These are phyloP conservation scores for Blastobotrys serpentis DNA, from an alignment of 1,139 yeast species.

Conservation along the genomic window DNA sequence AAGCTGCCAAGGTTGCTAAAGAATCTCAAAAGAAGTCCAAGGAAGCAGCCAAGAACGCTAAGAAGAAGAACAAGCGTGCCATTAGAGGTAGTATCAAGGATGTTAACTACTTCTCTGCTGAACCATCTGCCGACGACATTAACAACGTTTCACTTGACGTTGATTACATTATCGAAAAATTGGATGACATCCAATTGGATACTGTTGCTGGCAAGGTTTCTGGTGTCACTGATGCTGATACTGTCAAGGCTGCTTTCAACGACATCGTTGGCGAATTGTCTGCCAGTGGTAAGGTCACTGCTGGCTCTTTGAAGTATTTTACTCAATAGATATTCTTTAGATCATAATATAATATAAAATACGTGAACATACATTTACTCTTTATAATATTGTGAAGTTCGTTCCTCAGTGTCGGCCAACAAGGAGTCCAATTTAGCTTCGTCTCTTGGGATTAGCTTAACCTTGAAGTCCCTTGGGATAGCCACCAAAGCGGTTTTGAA, in stretches of 20 bases:
- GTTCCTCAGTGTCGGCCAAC: conserved; percentile 23
- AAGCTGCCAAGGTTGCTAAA: conserved; percentile 52
- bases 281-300: conserved; percentile 42
- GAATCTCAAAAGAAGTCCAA: conserved; percentile 84
- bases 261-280: conserved; percentile 48
- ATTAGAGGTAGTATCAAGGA: conserved; percentile 84
- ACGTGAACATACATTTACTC: conserved; percentile 7
- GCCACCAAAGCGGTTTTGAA: conserved; percentile 31
- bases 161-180: conserved; percentile 71
- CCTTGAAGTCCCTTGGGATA: conserved; percentile 30
- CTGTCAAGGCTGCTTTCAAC: conserved; percentile 52
- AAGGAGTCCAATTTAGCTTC: conserved; percentile 22
- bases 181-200: conserved; percentile 73
- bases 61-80: conserved; percentile 96
- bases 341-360: background rate
- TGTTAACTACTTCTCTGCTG: conserved; percentile 70
- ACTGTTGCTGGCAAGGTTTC: conserved; percentile 63
- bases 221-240: conserved; percentile 48
- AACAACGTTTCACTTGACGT: conserved; percentile 55
- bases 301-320: conserved; percentile 14
- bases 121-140: conserved; percentile 62
- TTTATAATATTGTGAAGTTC: conserved; percentile 25
- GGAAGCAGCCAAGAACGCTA: conserved; percentile 95
- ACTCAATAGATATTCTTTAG: background rate
- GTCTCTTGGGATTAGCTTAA: conserved; percentile 27